A percentile compares a stretch with the other conserved stretches of the same genome.
These are phyloP conservation scores for Pisolithus microcarpus DNA, from an alignment of 768 basidiomycete genomes.

Conservation along the genomic window DNA sequence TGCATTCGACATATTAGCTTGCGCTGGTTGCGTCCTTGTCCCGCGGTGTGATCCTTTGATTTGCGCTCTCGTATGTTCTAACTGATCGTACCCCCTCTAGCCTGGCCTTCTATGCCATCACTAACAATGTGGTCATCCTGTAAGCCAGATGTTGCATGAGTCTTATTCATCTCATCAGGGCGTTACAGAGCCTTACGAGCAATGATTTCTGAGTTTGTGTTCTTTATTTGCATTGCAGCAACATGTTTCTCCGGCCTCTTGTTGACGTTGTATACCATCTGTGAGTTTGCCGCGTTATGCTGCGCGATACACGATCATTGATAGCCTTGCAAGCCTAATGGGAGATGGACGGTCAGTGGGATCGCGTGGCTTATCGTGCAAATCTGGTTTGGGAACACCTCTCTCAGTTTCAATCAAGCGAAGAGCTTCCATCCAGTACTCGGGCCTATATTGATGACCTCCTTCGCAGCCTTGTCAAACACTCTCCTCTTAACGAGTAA, in stretches of 20 bases:
- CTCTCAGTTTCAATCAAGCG: slow-evolving; percentile 50
- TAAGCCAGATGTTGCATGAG: slow-evolving; percentile 28
- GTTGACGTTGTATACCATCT: slow-evolving; percentile 48
- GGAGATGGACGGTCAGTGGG: slow-evolving; percentile 29
- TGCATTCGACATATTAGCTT: slow-evolving; percentile 79
- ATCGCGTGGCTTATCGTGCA: slow-evolving; percentile 84
- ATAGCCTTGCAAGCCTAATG: slow-evolving; percentile 22
- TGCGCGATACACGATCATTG: slow-evolving; percentile 16
- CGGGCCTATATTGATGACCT: slow-evolving; percentile 73
- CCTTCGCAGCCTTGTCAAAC: slow-evolving; percentile 72
- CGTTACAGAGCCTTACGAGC: slow-evolving; percentile 60
- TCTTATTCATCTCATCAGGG: slow-evolving; percentile 2
- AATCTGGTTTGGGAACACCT: slow-evolving; percentile 82
- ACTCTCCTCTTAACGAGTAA: slow-evolving; percentile 75
- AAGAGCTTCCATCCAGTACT: slow-evolving; percentile 61
- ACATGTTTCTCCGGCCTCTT: slow-evolving; percentile 78
- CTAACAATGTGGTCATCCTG: slow-evolving; percentile 75
- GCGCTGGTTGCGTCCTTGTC: slow-evolving; percentile 79
- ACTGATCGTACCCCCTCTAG: slow-evolving; percentile 24
- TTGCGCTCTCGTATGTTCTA: not conserved
- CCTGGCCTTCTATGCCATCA: slow-evolving; percentile 73
- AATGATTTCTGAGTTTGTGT: slow-evolving; percentile 74
- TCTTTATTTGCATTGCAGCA: slow-evolving; percentile 71
- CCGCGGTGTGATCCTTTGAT: slow-evolving; percentile 46
- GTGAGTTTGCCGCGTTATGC: slow-evolving; percentile 17